Evolutionary conservation across 768 basidiomycete species (phyloP), one percentile per base, ranked within the genome.

Genomic region (Phylloporus sp.): DNA sequence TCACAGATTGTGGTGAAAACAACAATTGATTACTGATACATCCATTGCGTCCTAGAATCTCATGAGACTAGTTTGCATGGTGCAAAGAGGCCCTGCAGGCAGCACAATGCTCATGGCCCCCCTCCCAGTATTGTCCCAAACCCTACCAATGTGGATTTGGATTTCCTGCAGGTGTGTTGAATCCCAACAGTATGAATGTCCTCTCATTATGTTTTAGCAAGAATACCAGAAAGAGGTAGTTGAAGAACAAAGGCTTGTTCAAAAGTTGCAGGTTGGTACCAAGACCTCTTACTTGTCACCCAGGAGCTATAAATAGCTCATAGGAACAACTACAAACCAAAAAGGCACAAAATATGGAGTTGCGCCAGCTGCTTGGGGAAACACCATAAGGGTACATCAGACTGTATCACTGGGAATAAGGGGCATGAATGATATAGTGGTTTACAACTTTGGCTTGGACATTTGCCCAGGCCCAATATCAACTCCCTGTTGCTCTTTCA

Each of bases 401-500:
- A n/a, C n/a, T n/a, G n/a, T n/a, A 13, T 31, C 32, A 18, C n/a
- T 9, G 32, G 22, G 18, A 41, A 9, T 22, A 9, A 26, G 18
- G 26, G 8, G 23, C 27, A 40, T 10, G 9, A 28, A 24, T 24
- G 23, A 29, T 34, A 17, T 6, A 36, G 4, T 42, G 15, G 3
- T 38, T 53, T 23, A 62, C 42, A 63, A 22, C 31, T 42, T 62
- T 9, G 49, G 35, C 29, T 51, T 42, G 9, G 23, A 18, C 27
- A 17, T 46, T 31, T 17, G 17, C 15, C 23, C 15, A 8, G 13
- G n/a, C 22, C 31, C 23, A 6, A 44, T 37, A 9, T 50, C 48
- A 3, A 50, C n/a, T 7, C 43, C 53, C 32, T 48, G 55, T 26
- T 60, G 59, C 15, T 57, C 48, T 22, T 41, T 54, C 54, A 62